Evolutionary conservation across 495 filamentous ascomycete genomes (phyloP), one percentile per base, ranked within the genome.

Genomic region (Sordaria brevicollis): DNA sequence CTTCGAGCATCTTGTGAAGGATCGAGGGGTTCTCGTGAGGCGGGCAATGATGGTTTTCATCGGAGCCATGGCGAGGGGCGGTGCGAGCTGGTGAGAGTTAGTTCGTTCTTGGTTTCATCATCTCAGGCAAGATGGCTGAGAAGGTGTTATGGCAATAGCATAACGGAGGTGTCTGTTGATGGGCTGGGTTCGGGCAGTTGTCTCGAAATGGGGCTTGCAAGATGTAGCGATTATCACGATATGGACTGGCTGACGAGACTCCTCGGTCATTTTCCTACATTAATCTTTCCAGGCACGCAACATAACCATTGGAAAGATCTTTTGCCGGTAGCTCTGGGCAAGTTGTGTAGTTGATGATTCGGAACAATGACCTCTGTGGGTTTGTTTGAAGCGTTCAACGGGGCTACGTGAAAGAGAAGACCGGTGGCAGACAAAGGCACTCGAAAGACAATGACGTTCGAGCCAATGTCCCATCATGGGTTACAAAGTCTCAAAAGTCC

Each of bases 1-100:
- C 84, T 80, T 98, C 94, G 62, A 92, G 82, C 88, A 94, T 92
- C 75, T 93, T 97, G 72, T 87, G 85, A 3, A 78, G 57, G n/a
- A 84, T 71, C 4, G 81, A 77, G 8, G 77, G 78, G 41, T 67
- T 68, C 73, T 83, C 78, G 11, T 75, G 35, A 1, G 19, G 33
- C 13, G 41, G 76, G 74, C 35, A 73, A 74, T 35, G 70, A 71
- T 38, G 68, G 67, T 1, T 31, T 31, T 62, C 37, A 4, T 62
- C 49, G 49, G 49, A 62, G 1, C 8, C 8, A 17, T 62, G 49
- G 49, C 25, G 25, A 13, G 25, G 5, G 25, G 13, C 15, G 41
- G 62, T 13, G 69, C 34, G 9, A 36, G 54, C 25, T 54, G 57
- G 5, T 6, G 17, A 15, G 62, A 15, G 10, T 69, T 65, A 15